These are phyloP conservation scores for Xylariaceae sp. DNA, from an alignment of 2,329 filamentous ascomycete genomes.

Conservation along the genomic window DNA sequence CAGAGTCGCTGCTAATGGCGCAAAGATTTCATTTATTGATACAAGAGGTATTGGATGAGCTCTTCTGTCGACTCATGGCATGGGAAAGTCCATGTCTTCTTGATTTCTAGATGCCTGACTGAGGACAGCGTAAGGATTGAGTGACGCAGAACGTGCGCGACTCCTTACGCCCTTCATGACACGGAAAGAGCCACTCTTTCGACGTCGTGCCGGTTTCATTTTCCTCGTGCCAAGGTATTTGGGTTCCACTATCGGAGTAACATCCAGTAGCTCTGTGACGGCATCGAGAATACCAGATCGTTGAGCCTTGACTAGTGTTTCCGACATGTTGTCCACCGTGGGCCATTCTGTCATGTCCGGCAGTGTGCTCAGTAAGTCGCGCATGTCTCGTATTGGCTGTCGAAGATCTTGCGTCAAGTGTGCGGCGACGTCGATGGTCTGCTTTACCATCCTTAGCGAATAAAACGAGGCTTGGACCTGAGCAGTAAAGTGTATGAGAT, in stretches of 20 bases:
- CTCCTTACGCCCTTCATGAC: constrained; percentile 7
- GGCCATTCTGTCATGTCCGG: constrained; percentile 28
- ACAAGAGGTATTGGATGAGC: neutral
- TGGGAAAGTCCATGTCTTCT: neutral
- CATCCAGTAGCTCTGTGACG: constrained; percentile 20
- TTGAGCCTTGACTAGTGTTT: constrained; percentile 12
- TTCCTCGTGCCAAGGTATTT: constrained; percentile 13
- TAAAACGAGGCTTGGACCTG: constrained; percentile 61
- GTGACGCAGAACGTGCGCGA: constrained; percentile 13
- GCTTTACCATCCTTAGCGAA: constrained; percentile 56
- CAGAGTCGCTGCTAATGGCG: neutral
- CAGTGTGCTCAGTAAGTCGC: constrained; percentile 16
- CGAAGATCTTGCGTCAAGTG: constrained; percentile 14
- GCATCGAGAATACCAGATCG: constrained; percentile 10
- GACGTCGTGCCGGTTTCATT: neutral
- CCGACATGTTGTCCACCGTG: constrained; percentile 21
- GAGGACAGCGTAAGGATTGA: constrained; percentile 25
- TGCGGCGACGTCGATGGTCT: constrained; percentile 40
- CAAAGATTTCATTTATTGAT: neutral
- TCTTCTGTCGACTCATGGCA: neutral
- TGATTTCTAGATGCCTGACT: constrained; percentile 12
- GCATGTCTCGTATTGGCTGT: constrained; percentile 16
- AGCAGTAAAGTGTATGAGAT: constrained; percentile 58
- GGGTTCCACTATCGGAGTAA: constrained; percentile 6
- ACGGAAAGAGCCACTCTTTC: neutral